phyloP scores from a whole-genome alignment of 2,329 filamentous ascomycete genomes.

The Hypoxylon sp. region DNA sequence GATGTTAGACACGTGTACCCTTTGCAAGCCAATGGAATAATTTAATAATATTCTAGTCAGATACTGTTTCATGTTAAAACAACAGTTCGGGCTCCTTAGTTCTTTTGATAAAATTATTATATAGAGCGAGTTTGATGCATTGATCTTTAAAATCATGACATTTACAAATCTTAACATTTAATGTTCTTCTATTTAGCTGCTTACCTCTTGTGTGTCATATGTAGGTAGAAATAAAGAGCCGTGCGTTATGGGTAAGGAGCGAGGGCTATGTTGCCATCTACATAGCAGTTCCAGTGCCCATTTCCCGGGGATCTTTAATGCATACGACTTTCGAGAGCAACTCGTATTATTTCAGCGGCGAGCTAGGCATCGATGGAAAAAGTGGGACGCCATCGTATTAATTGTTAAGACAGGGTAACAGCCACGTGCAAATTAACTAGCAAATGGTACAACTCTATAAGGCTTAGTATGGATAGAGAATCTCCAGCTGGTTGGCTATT shows the following conservation, averaged over 20 bases:
- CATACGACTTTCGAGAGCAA: slow-evolving; percentile 19
- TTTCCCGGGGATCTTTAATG: slow-evolving; percentile 13
- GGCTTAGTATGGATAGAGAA: slow-evolving; percentile 34
- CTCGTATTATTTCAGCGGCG: slow-evolving; percentile 37
- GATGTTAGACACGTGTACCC: not conserved
- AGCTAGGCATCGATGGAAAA: slow-evolving; percentile 18
- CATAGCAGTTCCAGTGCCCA: not conserved
- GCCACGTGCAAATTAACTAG: slow-evolving; percentile 22
- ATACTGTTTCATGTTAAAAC: slow-evolving; percentile 1
- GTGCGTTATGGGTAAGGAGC: slow-evolving; percentile 5
- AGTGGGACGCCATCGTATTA: slow-evolving; percentile 20
- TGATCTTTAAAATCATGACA: not conserved
- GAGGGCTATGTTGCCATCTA: not conserved
- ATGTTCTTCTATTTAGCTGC: not conserved
- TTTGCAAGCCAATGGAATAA: not conserved
- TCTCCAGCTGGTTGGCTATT: slow-evolving; percentile 30
- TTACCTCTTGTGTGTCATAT: not conserved
- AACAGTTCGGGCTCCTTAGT: not conserved
- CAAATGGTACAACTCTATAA: slow-evolving; percentile 37
- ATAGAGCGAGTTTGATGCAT: not conserved
- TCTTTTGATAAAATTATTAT: not conserved
- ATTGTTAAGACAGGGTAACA: slow-evolving; percentile 22
- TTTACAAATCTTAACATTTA: not conserved
- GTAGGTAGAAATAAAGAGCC: slow-evolving; percentile 1
- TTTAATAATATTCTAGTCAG: not conserved